These are phyloP conservation scores for Bocquillonia castaneifolia DNA, from an alignment of 441 rosid genomes.

Conservation along the genomic window DNA sequence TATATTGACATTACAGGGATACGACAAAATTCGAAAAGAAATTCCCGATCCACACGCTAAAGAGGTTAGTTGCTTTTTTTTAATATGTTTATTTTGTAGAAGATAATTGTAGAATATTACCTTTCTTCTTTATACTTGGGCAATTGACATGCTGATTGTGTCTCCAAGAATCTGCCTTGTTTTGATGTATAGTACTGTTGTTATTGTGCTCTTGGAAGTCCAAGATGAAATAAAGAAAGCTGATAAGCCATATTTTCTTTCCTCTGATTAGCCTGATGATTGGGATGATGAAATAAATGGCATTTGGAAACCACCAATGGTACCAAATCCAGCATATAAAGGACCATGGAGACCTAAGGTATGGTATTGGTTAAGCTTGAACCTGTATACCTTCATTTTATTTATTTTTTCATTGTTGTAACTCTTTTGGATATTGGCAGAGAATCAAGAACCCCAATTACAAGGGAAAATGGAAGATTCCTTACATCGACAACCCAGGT, in stretches of 20 bases:
- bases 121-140: neutral
- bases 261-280: constrained; percentile 55
- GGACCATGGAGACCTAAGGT: constrained; percentile 96
- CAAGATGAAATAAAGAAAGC: neutral
- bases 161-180: neutral
- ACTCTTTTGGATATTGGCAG: constrained; percentile 31
- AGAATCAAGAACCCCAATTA: constrained; percentile 85
- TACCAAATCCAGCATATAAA: constrained; percentile 80
- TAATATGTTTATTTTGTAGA: neutral
- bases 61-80: constrained; percentile 46
- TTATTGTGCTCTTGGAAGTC: neutral
- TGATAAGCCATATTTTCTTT: constrained; percentile 10
- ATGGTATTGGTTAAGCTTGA: constrained; percentile 6
- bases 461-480: constrained; percentile 88
- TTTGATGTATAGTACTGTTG: neutral
- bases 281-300: constrained; percentile 91
- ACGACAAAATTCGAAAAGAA: constrained; percentile 61
- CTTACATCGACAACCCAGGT: constrained; percentile 94
- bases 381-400: neutral
- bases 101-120: neutral
- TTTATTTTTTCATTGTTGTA: constrained; percentile 3
- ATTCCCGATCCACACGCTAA: constrained; percentile 71
- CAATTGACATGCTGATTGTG: neutral
- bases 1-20: constrained; percentile 48
- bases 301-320: constrained; percentile 67